phyloP scores from a whole-genome alignment of 1,284 basidiomycete species.

The Tilletia caries region DNA sequence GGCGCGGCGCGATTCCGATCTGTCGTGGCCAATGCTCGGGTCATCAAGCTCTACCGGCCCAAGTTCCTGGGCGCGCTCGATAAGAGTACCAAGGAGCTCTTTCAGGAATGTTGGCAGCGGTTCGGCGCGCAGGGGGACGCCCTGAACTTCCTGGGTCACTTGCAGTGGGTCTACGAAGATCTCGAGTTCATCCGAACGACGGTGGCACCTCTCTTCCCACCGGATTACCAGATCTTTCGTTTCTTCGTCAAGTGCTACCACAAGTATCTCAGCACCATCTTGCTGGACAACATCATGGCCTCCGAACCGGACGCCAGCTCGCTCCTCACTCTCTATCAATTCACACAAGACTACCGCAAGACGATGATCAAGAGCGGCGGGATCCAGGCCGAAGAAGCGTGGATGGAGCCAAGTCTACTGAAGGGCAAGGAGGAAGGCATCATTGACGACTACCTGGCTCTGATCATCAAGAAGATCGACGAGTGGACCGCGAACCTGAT shows the following conservation, averaged over 20 bases:
- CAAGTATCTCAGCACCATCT: slow-evolving; percentile 73
- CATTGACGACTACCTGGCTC: slow-evolving; percentile 89
- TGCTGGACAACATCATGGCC: slow-evolving; percentile 69
- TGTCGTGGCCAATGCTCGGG: slow-evolving; percentile 62
- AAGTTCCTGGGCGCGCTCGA: slow-evolving; percentile 80
- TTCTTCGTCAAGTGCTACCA: slow-evolving; percentile 88
- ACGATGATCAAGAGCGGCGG: slow-evolving; percentile 68
- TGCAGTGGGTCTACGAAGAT: slow-evolving; percentile 92
- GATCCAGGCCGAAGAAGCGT: slow-evolving; percentile 56
- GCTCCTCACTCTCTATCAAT: slow-evolving; percentile 80
- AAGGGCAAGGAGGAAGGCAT: slow-evolving; percentile 89
- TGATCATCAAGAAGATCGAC: slow-evolving; percentile 92
- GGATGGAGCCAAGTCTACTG: slow-evolving; percentile 64
- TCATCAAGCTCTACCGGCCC: slow-evolving; percentile 92
- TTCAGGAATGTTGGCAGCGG: slow-evolving; percentile 67
- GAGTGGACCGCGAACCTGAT: slow-evolving; percentile 95
- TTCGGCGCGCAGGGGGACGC: slow-evolving; percentile 63
- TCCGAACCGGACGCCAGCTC: slow-evolving; percentile 77
- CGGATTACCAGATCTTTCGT: slow-evolving; percentile 80
- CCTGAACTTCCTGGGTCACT: slow-evolving; percentile 70
- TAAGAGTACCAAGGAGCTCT: slow-evolving; percentile 71
- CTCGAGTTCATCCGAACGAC: slow-evolving; percentile 83
- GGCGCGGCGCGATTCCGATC: slow-evolving; percentile 46
- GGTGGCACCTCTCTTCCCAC: slow-evolving; percentile 85
- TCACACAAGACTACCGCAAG: slow-evolving; percentile 91